Percentiles rank a stretch among this genome's conserved stretches.
These are phyloP conservation scores for Metarhizium guizhouense DNA, from an alignment of 2,329 filamentous ascomycete genomes.

Conservation along the genomic window DNA sequence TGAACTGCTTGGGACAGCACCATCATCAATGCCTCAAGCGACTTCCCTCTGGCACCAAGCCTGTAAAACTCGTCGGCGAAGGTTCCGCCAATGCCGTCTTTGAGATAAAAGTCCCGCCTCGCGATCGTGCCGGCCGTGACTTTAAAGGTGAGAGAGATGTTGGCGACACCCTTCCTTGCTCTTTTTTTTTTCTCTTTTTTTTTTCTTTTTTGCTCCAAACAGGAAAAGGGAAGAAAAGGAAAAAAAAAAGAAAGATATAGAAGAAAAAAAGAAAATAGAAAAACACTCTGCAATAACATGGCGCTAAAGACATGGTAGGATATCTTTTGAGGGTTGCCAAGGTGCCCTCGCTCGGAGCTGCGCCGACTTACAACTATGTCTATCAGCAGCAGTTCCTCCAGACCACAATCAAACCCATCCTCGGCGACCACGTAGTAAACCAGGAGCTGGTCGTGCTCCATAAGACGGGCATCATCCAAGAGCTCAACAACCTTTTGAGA, in stretches of 20 bases:
- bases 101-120: conserved; percentile 37
- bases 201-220: not conserved
- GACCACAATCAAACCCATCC: conserved; percentile 23
- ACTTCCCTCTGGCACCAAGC: conserved; percentile 24
- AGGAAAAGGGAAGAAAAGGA: too few species aligned
- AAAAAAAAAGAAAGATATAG: too few species aligned
- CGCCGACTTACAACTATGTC: conserved; percentile 27
- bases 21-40: conserved; percentile 17
- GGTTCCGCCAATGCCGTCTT: conserved; percentile 74
- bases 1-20: conserved; percentile 1
- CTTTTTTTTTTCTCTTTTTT: not conserved
- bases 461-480: conserved; percentile 25
- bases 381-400: conserved; percentile 28
- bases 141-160: conserved; percentile 23
- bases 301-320: conserved; percentile 12
- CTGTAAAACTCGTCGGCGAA: conserved; percentile 46
- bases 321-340: conserved; percentile 31
- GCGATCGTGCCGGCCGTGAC: conserved; percentile 18
- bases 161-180: too few species aligned
- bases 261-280: too few species aligned
- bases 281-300: not conserved
- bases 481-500: conserved; percentile 45
- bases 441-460: conserved; percentile 30
- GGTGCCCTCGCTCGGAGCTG: conserved; percentile 19
- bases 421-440: conserved; percentile 24